phyloP scores from a whole-genome alignment of 352 stramenopile genomes.

The Phytopythium kandeliae region DNA sequence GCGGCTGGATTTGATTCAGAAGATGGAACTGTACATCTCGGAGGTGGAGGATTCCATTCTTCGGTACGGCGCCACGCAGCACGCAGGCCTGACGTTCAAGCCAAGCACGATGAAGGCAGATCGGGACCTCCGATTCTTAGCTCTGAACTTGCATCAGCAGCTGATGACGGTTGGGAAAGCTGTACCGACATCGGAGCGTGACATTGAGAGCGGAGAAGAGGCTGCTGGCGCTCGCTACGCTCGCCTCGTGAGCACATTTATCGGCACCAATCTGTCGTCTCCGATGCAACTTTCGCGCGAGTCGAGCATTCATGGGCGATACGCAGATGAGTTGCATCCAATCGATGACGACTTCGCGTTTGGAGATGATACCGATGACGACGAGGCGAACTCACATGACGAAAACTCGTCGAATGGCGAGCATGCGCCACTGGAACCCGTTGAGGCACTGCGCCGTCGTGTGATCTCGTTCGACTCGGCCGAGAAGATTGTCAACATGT shows the following conservation, averaged over 20 bases:
- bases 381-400: conserved; percentile 8
- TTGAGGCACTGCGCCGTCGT: conserved; percentile 52
- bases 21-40: conserved; percentile 80
- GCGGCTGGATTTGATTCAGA: conserved; percentile 62
- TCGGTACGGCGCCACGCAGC: conserved; percentile 59
- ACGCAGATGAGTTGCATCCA: conserved; percentile 24
- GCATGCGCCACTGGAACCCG: conserved; percentile 33
- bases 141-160: conserved; percentile 83
- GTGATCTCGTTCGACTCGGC: conserved; percentile 78
- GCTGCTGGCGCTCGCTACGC: conserved; percentile 34
- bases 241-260: conserved; percentile 50
- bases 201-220: conserved; percentile 38
- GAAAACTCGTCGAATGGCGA: conserved; percentile 4
- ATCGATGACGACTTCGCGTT: conserved; percentile 26
- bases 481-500: conserved; percentile 67
- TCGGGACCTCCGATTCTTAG: conserved; percentile 64
- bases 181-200: conserved; percentile 49
- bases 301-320: conserved; percentile 19
- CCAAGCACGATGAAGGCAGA: conserved; percentile 86
- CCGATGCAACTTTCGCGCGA: conserved; percentile 26
- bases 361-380: conserved; percentile 14
- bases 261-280: conserved; percentile 36
- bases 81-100: conserved; percentile 77
- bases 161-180: conserved; percentile 72
- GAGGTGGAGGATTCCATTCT: conserved; percentile 74